Conservation (phyloP, 2,329 filamentous ascomycete genomes). For the Aureobasidium sp. region DNA sequence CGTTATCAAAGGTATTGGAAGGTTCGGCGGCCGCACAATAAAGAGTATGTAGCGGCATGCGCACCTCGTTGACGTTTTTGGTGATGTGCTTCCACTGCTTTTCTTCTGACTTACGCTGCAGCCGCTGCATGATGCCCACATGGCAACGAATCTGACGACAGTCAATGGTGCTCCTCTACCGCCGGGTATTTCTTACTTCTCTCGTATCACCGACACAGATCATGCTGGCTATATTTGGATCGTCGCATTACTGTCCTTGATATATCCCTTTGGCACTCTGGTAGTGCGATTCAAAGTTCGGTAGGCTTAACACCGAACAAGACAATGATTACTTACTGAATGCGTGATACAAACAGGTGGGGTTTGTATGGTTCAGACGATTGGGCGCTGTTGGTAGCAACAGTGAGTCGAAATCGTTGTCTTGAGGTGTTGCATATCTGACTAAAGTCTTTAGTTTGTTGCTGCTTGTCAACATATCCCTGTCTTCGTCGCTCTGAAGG, state of each 20-base stretch:
- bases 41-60: neutral
- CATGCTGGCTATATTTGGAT: conserved; percentile 15
- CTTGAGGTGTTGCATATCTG: neutral
- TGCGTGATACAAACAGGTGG: neutral
- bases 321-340: neutral
- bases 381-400: conserved; percentile 10
- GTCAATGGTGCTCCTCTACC: conserved; percentile 9
- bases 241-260: conserved; percentile 10
- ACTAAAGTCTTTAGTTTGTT: neutral
- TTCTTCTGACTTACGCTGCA: neutral
- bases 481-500: conserved; percentile 3
- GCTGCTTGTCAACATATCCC: conserved; percentile 9
- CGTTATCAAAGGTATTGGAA: neutral
- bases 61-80: neutral
- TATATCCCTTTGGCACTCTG: conserved; percentile 6
- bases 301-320: neutral
- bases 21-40: neutral
- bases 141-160: conserved; percentile 3
- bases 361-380: conserved; percentile 8
- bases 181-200: conserved; percentile 14
- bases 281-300: neutral
- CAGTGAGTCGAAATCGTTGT: neutral
- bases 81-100: neutral
- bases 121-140: neutral
- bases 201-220: conserved; percentile 14